Percentiles rank a stretch among this genome's conserved stretches.
phyloP scores from a whole-genome alignment of 805 yeast species.

The Nematodospora valgi region DNA sequence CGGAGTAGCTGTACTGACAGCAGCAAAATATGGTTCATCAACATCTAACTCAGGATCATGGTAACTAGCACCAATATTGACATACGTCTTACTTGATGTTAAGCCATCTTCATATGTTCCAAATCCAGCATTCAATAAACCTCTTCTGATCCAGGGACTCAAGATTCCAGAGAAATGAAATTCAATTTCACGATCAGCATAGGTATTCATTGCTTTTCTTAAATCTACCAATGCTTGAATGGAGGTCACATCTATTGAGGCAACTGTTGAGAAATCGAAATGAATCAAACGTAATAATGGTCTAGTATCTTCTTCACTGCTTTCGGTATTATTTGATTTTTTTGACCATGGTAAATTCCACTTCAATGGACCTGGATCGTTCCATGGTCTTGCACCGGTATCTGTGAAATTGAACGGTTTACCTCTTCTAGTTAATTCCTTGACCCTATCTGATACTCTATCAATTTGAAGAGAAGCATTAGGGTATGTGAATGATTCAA shows the following conservation, averaged over 20 bases:
- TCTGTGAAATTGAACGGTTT: slow-evolving; percentile 32
- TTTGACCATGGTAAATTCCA: slow-evolving; percentile 32
- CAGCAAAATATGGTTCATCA: slow-evolving; percentile 43
- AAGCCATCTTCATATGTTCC: slow-evolving; percentile 51
- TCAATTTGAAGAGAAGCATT: slow-evolving; percentile 77
- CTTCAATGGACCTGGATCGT: slow-evolving; percentile 70
- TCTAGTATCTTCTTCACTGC: slow-evolving; percentile 38
- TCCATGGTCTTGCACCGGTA: slow-evolving; percentile 81
- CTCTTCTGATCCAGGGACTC: slow-evolving; percentile 84
- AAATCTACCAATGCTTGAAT: slow-evolving; percentile 76
- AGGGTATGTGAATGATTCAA: slow-evolving; percentile 79
- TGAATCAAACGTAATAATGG: slow-evolving; percentile 72
- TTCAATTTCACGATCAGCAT: slow-evolving; percentile 81
- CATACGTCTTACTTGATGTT: slow-evolving; percentile 37
- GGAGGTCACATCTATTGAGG: slow-evolving; percentile 76
- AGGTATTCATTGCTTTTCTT: slow-evolving; percentile 64
- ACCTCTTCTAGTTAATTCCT: slow-evolving; percentile 59
- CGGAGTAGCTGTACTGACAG: slow-evolving; percentile 64
- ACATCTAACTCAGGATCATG: slow-evolving; percentile 29
- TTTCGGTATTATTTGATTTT: slow-evolving; percentile 11
- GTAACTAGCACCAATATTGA: slow-evolving; percentile 30
- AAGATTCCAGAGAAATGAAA: slow-evolving; percentile 84
- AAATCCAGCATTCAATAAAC: slow-evolving; percentile 71
- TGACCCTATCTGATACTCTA: slow-evolving; percentile 62
- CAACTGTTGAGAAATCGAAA: slow-evolving; percentile 76